phyloP scores from a whole-genome alignment of 306 rosid genomes.

The Rubus idaeus region DNA sequence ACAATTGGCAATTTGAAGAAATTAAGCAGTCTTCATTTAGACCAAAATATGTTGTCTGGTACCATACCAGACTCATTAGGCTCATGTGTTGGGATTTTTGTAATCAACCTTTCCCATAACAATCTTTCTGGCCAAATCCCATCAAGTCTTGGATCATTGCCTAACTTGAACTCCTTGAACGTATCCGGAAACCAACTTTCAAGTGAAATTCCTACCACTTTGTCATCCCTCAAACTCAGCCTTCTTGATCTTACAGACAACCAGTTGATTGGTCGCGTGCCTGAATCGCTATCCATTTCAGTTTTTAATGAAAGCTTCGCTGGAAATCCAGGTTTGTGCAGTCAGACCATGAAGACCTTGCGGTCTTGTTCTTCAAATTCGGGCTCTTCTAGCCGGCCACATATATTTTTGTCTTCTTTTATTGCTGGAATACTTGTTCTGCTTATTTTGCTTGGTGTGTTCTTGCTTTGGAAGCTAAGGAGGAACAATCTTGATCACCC shows the following conservation, averaged over 20 bases:
- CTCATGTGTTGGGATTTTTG: conserved; percentile 59
- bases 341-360: conserved; percentile 43
- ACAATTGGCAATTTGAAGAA: conserved; percentile 61
- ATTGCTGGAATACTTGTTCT: conserved; percentile 47
- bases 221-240: conserved; percentile 60
- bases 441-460: conserved; percentile 33
- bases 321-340: conserved; percentile 81
- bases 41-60: conserved; percentile 63
- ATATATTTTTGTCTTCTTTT: conserved; percentile 43
- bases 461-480: conserved; percentile 47
- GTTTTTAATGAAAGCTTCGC: conserved; percentile 59
- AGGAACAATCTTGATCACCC: conserved; percentile 36
- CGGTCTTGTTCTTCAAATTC: conserved; percentile 46
- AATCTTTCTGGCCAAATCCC: conserved; percentile 63
- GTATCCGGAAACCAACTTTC: conserved; percentile 68
- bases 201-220: conserved; percentile 60
- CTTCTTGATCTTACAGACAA: conserved; percentile 79
- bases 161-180: conserved; percentile 67
- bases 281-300: conserved; percentile 53
- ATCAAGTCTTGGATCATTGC: conserved; percentile 55
- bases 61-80: conserved; percentile 64
- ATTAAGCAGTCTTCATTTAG: conserved; percentile 45
- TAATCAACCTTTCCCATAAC: conserved; percentile 59
- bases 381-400: conserved; percentile 18
- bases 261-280: conserved; percentile 58